Conservation (phyloP, 2,329 filamentous ascomycete species). For the Whalleya microplaca region DNA sequence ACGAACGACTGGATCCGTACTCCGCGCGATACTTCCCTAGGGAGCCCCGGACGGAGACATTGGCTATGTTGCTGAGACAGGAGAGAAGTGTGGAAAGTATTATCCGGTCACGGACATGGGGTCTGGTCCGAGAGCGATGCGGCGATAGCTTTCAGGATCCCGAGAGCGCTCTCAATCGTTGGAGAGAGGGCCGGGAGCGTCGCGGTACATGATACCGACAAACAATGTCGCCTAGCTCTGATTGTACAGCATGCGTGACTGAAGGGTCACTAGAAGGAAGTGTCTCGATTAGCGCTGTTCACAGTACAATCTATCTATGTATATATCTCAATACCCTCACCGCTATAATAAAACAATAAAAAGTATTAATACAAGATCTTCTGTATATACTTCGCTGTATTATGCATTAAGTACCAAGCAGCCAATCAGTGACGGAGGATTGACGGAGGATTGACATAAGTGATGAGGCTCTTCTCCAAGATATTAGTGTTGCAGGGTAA, state of each 20-base stretch:
- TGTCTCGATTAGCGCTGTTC: background rate
- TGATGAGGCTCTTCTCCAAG: background rate
- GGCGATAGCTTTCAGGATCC: slow-evolving; percentile 60
- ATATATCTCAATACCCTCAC: slow-evolving; percentile 4
- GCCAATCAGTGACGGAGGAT: background rate
- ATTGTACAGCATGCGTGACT: background rate
- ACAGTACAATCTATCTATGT: background rate
- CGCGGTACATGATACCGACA: slow-evolving; percentile 2
- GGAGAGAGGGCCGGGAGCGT: slow-evolving; percentile 30
- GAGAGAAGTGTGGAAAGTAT: slow-evolving; percentile 79
- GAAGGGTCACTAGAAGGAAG: background rate
- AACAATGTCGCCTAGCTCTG: background rate
- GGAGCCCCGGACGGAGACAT: slow-evolving; percentile 78
- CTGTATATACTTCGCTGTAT: background rate
- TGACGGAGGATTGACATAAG: background rate
- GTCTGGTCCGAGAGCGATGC: slow-evolving; percentile 76
- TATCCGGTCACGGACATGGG: slow-evolving; percentile 82
- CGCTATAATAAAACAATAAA: slow-evolving; percentile 12
- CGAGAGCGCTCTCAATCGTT: slow-evolving; percentile 49
- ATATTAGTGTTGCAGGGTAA: background rate
- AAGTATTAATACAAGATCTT: background rate
- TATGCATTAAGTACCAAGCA: too few species aligned
- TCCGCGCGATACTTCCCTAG: slow-evolving; percentile 78
- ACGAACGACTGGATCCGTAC: slow-evolving; percentile 93
- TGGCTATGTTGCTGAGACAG: slow-evolving; percentile 74